These are phyloP conservation scores for Fusarium mexicanum DNA, from an alignment of 2,329 filamentous ascomycete species.

Conservation along the genomic window DNA sequence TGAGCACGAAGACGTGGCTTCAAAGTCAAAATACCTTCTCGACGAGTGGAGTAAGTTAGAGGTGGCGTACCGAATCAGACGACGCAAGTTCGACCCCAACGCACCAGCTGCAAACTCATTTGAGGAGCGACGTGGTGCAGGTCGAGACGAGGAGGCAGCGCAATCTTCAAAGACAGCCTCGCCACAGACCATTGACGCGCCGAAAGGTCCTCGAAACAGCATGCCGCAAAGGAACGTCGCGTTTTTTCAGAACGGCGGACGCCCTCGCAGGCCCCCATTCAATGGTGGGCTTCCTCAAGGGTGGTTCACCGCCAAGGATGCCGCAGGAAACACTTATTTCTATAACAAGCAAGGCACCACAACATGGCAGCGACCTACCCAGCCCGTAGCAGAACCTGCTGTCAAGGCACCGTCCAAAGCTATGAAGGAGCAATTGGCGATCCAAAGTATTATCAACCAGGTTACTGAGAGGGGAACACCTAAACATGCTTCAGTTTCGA, in stretches of 20 bases:
- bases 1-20: constrained; percentile 78
- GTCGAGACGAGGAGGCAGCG: constrained; percentile 53
- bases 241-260: constrained; percentile 58
- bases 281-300: constrained; percentile 75
- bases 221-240: constrained; percentile 62
- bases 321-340: constrained; percentile 81
- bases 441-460: constrained; percentile 87
- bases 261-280: constrained; percentile 67
- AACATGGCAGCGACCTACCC: constrained; percentile 83
- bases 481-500: constrained; percentile 65
- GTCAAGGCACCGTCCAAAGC: constrained; percentile 73
- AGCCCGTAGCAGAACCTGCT: constrained; percentile 70
- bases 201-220: constrained; percentile 69
- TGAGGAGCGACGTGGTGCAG: constrained; percentile 67
- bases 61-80: constrained; percentile 90
- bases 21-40: constrained; percentile 75
- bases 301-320: constrained; percentile 82
- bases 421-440: constrained; percentile 71
- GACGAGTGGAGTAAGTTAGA: constrained; percentile 90
- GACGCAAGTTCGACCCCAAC: constrained; percentile 84
- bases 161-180: constrained; percentile 54
- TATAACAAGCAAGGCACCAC: constrained; percentile 82
- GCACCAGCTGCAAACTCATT: constrained; percentile 65
- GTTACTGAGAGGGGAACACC: constrained; percentile 75
- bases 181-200: constrained; percentile 60